These are phyloP conservation scores for Sporobolomyces phaffii DNA, from an alignment of 768 basidiomycete species.

Conservation along the genomic window DNA sequence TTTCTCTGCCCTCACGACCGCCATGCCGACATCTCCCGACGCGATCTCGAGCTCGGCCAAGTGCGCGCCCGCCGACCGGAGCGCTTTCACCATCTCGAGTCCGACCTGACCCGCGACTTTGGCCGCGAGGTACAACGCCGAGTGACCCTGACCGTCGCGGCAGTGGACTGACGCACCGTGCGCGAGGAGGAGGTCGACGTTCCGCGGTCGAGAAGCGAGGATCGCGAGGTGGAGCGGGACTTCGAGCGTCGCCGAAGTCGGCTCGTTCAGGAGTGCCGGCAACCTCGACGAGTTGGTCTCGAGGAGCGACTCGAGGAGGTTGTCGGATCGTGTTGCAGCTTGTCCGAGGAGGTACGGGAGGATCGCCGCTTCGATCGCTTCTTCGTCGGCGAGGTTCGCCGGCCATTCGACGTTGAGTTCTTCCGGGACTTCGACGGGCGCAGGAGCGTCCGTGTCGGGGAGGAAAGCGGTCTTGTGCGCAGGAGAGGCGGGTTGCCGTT, in stretches of 20 bases:
- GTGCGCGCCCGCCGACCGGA: conserved; percentile 42
- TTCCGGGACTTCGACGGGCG: conserved; percentile 1
- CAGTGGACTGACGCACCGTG: conserved; percentile 44
- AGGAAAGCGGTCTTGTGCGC: background rate
- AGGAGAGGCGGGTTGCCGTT: background rate
- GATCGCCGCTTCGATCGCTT: conserved; percentile 29
- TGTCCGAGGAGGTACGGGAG: conserved; percentile 38
- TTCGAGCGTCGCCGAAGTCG: conserved; percentile 36
- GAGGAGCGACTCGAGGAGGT: conserved; percentile 18
- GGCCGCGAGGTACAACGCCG: conserved; percentile 40
- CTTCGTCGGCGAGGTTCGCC: conserved; percentile 25
- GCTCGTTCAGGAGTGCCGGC: conserved; percentile 31
- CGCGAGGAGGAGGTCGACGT: conserved; percentile 42
- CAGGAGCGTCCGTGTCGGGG: background rate
- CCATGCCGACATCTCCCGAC: conserved; percentile 32
- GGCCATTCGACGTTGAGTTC: conserved; percentile 34
- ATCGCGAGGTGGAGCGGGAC: conserved; percentile 44
- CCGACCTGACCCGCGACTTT: conserved; percentile 19
- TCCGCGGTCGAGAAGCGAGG: conserved; percentile 26
- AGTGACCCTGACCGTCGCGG: conserved; percentile 42
- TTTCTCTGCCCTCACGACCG: conserved; percentile 9
- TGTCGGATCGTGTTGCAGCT: conserved; percentile 29
- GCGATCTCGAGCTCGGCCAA: conserved; percentile 38
- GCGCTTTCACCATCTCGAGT: conserved; percentile 32
- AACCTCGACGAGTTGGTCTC: background rate